phyloP scores from a whole-genome alignment of 345 rosid species.

The Bruguiera parviflora region DNA sequence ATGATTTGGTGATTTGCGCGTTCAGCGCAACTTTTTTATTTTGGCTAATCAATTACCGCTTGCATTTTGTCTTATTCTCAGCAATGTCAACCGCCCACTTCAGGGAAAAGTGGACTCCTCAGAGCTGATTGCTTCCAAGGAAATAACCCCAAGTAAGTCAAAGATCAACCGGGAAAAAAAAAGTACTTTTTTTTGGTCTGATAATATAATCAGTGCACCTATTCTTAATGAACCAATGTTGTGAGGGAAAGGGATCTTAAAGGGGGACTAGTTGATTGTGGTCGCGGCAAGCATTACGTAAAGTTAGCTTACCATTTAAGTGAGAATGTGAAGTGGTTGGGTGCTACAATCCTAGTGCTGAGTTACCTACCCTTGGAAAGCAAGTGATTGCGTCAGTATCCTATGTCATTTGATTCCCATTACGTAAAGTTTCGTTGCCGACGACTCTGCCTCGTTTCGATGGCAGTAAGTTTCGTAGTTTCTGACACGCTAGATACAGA shows the following conservation, averaged over 20 bases:
- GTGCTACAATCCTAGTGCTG: background rate
- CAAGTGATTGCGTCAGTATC: background rate
- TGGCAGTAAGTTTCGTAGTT: too few species aligned
- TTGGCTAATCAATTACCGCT: slow-evolving; percentile 4
- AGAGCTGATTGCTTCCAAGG: slow-evolving; percentile 64
- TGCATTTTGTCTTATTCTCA: slow-evolving; percentile 16
- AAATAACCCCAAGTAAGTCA: slow-evolving; percentile 50
- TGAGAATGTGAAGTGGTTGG: slow-evolving; percentile 13
- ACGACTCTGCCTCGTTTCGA: too few species aligned
- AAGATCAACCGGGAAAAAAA: background rate
- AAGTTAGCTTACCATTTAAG: slow-evolving; percentile 11
- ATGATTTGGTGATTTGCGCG: background rate
- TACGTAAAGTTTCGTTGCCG: too few species aligned
- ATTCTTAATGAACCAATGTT: background rate
- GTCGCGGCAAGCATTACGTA: slow-evolving; percentile 16
- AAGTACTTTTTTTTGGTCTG: too few species aligned
- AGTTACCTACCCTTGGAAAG: background rate
- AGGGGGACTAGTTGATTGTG: background rate
- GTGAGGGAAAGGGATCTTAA: background rate
- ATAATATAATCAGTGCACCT: too few species aligned
- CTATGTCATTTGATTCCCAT: too few species aligned
- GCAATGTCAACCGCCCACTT: slow-evolving; percentile 62
- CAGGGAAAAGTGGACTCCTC: slow-evolving; percentile 64
- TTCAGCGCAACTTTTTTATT: background rate
- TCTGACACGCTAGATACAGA: too few species aligned